A percentile compares a stretch with the other conserved stretches of the same genome.
phyloP scores from a whole-genome alignment of 352 stramenopile genomes.

The Globisporangium irregulare region DNA sequence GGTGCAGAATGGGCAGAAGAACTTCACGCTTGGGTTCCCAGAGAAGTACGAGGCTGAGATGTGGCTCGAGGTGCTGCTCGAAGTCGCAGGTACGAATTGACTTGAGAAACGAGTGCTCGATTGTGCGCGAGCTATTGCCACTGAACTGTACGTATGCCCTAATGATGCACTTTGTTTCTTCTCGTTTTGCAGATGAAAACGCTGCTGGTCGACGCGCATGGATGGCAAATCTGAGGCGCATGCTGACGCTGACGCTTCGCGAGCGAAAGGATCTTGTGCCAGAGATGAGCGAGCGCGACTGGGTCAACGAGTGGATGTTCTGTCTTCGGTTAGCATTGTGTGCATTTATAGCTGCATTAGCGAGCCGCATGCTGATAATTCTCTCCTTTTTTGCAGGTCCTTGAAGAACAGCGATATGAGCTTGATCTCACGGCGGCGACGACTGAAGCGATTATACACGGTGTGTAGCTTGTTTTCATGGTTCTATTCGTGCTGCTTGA shows the following conservation, averaged over 20 bases:
- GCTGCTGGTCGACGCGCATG: conserved; percentile 64
- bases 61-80: conserved; percentile 67
- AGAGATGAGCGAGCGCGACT: conserved; percentile 67
- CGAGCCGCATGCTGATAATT: neutral
- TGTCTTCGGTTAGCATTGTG: conserved; percentile 43
- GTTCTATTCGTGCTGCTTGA: neutral
- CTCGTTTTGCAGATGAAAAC: conserved; percentile 50
- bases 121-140: neutral
- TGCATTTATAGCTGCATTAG: neutral
- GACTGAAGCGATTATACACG: conserved; percentile 58
- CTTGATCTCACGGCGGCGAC: conserved; percentile 36
- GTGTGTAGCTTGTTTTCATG: conserved; percentile 22
- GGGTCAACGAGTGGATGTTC: conserved; percentile 80
- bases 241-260: conserved; percentile 44
- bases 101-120: neutral
- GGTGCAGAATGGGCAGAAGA: conserved; percentile 36
- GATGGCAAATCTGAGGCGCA: conserved; percentile 50
- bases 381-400: conserved; percentile 18
- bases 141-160: neutral
- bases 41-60: conserved; percentile 34
- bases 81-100: conserved; percentile 38
- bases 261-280: conserved; percentile 53
- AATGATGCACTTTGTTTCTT: neutral
- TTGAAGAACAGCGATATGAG: conserved; percentile 37
- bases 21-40: conserved; percentile 53